Conservation (phyloP, 345 rosid species). For the Populus euphratica region DNA sequence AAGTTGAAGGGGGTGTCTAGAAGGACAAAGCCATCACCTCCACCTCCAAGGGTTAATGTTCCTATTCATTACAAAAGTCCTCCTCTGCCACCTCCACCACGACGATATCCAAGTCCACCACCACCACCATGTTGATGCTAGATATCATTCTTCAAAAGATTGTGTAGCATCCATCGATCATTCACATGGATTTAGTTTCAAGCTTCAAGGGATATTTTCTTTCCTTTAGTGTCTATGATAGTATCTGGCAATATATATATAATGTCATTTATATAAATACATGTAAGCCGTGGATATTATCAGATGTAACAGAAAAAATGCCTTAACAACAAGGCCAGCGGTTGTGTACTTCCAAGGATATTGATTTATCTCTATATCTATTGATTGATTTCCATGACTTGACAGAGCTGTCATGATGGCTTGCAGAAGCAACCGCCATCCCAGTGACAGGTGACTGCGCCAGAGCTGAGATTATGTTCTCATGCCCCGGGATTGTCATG, state of each 20-base stretch:
- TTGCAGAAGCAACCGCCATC: slow-evolving; percentile 59
- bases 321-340: too few species aligned
- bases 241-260: too few species aligned
- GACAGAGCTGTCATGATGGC: slow-evolving; percentile 51
- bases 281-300: background rate
- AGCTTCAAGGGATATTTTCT: background rate
- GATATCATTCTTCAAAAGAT: background rate
- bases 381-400: slow-evolving; percentile 54
- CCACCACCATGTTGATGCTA: background rate
- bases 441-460: slow-evolving; percentile 45
- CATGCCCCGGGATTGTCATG: slow-evolving; percentile 52
- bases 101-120: background rate
- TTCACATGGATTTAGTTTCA: background rate
- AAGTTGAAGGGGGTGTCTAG: background rate
- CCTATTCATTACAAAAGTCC: background rate
- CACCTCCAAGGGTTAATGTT: background rate
- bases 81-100: background rate
- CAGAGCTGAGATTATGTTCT: slow-evolving; percentile 51
- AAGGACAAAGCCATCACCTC: background rate
- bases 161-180: background rate
- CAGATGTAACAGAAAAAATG: too few species aligned
- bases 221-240: background rate
- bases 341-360: too few species aligned
- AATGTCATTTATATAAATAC: background rate
- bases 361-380: too few species aligned